phyloP scores from a whole-genome alignment of 2,329 filamentous ascomycete species.

The Tympanopsis confertula region DNA sequence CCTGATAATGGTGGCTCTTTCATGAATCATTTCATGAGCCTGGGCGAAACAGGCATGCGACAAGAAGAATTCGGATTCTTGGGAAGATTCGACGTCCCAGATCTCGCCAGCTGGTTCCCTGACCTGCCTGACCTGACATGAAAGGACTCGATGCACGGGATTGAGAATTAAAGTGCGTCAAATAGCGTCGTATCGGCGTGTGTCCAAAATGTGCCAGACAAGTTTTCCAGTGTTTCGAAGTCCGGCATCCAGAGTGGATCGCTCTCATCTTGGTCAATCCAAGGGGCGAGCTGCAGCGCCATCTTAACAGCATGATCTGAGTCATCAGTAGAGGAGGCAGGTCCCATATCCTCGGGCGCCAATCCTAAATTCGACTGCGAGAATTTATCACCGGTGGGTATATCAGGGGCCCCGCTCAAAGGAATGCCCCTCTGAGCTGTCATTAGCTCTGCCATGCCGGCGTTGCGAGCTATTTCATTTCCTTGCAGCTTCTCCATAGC shows the following conservation, averaged over 20 bases:
- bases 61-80: no score
- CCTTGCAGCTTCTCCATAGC: conserved; percentile 30
- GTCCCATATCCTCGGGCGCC: no score
- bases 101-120: no score
- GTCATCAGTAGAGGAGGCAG: conserved; percentile 5
- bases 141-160: no score
- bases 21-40: no score
- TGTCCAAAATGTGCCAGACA: neutral
- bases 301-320: conserved; percentile 21
- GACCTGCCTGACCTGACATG: no score
- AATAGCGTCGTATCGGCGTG: neutral
- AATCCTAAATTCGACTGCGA: no score
- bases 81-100: no score
- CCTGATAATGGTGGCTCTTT: no score
- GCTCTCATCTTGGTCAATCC: conserved; percentile 21
- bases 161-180: neutral
- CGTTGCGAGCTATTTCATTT: conserved; percentile 16
- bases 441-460: conserved; percentile 25
- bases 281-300: conserved; percentile 22
- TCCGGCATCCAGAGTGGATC: conserved; percentile 22
- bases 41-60: no score
- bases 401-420: neutral
- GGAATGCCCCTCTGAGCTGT: conserved; percentile 16
- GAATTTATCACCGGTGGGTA: neutral
- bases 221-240: conserved; percentile 2